Evolutionary conservation across 345 rosid genomes (phyloP), one percentile per base, ranked within the genome.

Genomic region (Microcos paniculata): DNA sequence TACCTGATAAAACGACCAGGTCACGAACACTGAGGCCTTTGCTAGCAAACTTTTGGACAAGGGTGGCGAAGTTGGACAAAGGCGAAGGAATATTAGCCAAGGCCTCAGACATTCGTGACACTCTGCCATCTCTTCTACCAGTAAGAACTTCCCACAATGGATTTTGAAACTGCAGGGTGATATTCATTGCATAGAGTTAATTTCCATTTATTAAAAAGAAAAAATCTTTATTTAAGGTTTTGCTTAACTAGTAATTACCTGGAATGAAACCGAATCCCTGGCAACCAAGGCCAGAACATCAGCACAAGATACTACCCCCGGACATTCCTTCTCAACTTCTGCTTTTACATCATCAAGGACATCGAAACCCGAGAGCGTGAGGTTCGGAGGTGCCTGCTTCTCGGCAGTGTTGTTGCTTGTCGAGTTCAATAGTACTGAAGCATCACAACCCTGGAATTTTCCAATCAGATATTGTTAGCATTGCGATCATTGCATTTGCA

Each of bases 1-100:
- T 83, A 89, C 95, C 94, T 75, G 90, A 91, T 63, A 93, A 83
- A 30, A 89, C 89, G 28, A 91, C 94, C 0, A 93, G 89, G 74
- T 93, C 98, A 28, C 82, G 85, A 46, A 88, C 86, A 15, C 78
- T 59, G 67, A 91, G 92, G 10, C 89, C 83, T 57, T 85, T 83
- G 18, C 13, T 62, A n/a, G 64, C 62, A 28, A 91, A 90, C 3
- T 67, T 75, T 11, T 63, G 83, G 38, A 55, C 35, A 24, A 93
- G 92, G 16, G 70, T n/a, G 69, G 85, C 10, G 83, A 90, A 88
- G 75, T 91, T 81, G 72, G 71, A 65, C 72, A 82, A 82, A 45
- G 94, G 95, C 11, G 91, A 76, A 49, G 97, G 94, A 67, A 91
- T 65, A 67, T 87, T 82, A 28, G 28, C n/a, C 0, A 42, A 26